A percentile compares a stretch with the other conserved stretches of the same genome.
These are phyloP conservation scores for Fraxinus baroniana DNA, from an alignment of 305 asterid genomes.

Conservation along the genomic window DNA sequence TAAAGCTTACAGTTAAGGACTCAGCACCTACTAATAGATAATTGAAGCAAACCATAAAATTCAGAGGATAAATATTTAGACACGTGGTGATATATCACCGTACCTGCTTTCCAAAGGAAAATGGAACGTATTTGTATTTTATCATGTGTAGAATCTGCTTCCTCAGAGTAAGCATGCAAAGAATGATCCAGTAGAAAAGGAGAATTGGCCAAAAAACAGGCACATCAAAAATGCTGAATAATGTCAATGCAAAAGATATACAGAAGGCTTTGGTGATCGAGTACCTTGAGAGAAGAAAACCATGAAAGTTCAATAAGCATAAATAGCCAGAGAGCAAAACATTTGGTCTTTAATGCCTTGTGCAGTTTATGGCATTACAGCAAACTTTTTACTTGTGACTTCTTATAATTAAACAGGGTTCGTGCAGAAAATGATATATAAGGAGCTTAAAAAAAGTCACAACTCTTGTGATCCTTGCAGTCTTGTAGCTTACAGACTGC, in stretches of 20 bases:
- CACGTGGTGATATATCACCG: neutral
- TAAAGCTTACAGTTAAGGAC: neutral
- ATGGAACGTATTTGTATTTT: constrained; percentile 62
- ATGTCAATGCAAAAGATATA: constrained; percentile 59
- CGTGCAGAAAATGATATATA: neutral
- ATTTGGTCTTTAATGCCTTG: neutral
- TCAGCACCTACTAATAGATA: neutral
- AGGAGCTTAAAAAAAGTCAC: neutral
- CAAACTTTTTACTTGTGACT: neutral
- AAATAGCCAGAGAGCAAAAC: neutral
- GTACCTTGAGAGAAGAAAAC: constrained; percentile 44
- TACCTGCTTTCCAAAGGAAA: constrained; percentile 69
- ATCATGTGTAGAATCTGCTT: constrained; percentile 63
- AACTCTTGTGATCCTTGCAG: neutral
- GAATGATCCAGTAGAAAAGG: constrained; percentile 63
- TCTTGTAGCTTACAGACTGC: neutral
- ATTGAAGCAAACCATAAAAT: constrained; percentile 9
- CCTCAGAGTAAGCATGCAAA: constrained; percentile 56
- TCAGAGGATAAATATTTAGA: constrained; percentile 1
- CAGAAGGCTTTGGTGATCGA: constrained; percentile 65
- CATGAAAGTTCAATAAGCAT: constrained; percentile 19
- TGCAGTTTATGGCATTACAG: neutral
- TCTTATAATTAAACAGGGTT: neutral
- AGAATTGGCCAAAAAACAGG: constrained; percentile 82
- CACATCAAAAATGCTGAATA: constrained; percentile 58